Evolutionary conservation across 129 eudicot genomes (phyloP).

Genomic region (Flaveria ramosissima): DNA sequence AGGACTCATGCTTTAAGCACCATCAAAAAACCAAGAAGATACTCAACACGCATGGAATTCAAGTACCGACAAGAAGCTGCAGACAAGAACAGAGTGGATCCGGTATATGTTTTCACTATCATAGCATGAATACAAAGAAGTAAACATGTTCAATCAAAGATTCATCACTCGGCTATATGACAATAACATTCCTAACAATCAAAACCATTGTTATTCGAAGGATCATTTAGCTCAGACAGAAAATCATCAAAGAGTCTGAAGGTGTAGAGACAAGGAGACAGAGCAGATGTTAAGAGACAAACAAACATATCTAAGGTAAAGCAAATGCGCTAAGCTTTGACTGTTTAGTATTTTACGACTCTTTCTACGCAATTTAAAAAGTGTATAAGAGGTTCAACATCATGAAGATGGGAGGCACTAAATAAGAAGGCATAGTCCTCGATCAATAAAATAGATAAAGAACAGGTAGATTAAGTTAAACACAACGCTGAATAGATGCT

Average conservation of each 20-base stretch:
- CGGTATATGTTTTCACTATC: neutral
- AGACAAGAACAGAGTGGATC: neutral
- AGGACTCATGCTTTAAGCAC: neutral
- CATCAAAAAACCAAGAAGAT: neutral
- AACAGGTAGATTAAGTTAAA: neutral
- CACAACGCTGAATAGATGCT: neutral
- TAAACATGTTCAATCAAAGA: neutral
- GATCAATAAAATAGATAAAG: neutral
- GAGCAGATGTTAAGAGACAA: slow-evolving; percentile 1
- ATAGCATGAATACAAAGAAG: neutral
- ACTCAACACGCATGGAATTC: neutral
- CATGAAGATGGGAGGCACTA: neutral
- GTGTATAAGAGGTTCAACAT: neutral
- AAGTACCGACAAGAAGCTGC: neutral
- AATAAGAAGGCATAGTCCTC: neutral
- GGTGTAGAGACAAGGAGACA: neutral
- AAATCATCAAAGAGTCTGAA: neutral
- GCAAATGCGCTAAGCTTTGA: neutral
- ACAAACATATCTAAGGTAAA: neutral
- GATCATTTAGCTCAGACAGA: neutral
- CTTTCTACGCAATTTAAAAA: neutral
- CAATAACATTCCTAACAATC: neutral
- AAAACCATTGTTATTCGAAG: neutral
- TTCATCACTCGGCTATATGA: neutral
- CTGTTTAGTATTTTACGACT: neutral